Percentiles rank a stretch among this genome's conserved stretches.
Conservation (phyloP, 768 basidiomycete species). For the Boletus edulis region DNA sequence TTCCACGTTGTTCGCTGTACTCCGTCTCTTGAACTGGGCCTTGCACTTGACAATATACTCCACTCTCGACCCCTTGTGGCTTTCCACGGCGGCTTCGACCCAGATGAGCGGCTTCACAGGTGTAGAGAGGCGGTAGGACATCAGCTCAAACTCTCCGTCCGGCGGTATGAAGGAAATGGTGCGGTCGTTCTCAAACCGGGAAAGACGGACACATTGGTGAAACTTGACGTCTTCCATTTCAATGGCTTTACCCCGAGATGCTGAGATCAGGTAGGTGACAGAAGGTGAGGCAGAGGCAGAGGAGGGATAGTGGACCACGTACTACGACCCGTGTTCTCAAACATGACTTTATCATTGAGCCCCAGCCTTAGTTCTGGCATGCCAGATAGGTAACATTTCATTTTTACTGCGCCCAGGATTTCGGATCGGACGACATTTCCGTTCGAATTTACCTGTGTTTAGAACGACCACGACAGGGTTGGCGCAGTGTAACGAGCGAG, state of each 20-base stretch:
- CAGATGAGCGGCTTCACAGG: slow-evolving; percentile 94
- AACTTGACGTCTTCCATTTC: slow-evolving; percentile 99
- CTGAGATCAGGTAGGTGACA: not conserved
- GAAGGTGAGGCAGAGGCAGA: not conserved
- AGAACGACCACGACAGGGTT: not conserved
- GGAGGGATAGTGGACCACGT: slow-evolving; percentile 30
- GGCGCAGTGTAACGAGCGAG: not conserved
- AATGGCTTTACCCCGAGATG: slow-evolving; percentile 88
- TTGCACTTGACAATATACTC: slow-evolving; percentile 96
- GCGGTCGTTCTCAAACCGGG: slow-evolving; percentile 97
- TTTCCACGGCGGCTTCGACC: slow-evolving; percentile 95
- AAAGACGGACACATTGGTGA: slow-evolving; percentile 97
- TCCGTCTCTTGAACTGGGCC: slow-evolving; percentile 96
- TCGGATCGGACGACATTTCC: slow-evolving; percentile 97
- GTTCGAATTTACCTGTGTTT: slow-evolving; percentile 83
- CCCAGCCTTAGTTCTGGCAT: slow-evolving; percentile 97
- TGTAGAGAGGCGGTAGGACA: slow-evolving; percentile 95
- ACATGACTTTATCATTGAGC: slow-evolving; percentile 99
- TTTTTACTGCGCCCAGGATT: slow-evolving; percentile 97
- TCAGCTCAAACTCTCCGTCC: slow-evolving; percentile 97
- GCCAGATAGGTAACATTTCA: slow-evolving; percentile 99
- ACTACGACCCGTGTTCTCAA: slow-evolving; percentile 96
- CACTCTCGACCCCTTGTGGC: slow-evolving; percentile 87
- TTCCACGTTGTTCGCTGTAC: slow-evolving; percentile 98
- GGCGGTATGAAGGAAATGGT: slow-evolving; percentile 99